Base-by-base conservation (phyloP, 164 flowering plant species). In the Echeveria elegans region DNA sequence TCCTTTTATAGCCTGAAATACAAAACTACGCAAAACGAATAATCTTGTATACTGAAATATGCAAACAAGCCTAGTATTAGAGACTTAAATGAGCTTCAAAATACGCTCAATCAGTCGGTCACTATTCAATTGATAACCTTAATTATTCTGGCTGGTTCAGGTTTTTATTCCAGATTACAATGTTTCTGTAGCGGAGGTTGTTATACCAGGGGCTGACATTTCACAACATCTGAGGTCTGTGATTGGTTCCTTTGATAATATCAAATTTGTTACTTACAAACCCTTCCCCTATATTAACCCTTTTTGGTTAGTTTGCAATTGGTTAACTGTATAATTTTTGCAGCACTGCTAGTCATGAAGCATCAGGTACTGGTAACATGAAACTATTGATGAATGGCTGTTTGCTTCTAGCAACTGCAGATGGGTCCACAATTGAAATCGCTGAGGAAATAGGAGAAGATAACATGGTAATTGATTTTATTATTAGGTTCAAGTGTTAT, bases 331-430 rank as follows among this genome's bases (percentile, higher is more conserved):
- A n/a, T n/a, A 53, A 11, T 4, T 29, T 53, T 40, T 72, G 75
- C 79, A 82, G 85, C 73, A 82, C 82, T 72, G 82, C 85, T 64
- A 81, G 85, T 29, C 78, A 79, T 68, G 85, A 82, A 77, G 81
- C 85, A 52, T 82, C 85, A 70, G 82, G 85, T 29, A 82, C 85
- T 56, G 76, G 82, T 47, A 74, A 75, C 79, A 82, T 82, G 85
- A 82, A 82, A 60, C 76, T 82, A 68, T 68, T 82, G 75, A 82
- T 82, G 85, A 82, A 82, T 71, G 85, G 85, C 67, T 77, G 85
- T 66, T 70, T 79, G 53, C 77, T 82, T 34, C 72, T 82, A 63
- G 85, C 82, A 38, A 82, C 82, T 38, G 72, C 77, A 30, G 85
- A 82, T 79, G 85, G 85, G 10, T 82, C 81, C 24, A 82, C 81